Conservation (phyloP, 108 stramenopile genomes). For the Aurantiochytrium sp. region DNA sequence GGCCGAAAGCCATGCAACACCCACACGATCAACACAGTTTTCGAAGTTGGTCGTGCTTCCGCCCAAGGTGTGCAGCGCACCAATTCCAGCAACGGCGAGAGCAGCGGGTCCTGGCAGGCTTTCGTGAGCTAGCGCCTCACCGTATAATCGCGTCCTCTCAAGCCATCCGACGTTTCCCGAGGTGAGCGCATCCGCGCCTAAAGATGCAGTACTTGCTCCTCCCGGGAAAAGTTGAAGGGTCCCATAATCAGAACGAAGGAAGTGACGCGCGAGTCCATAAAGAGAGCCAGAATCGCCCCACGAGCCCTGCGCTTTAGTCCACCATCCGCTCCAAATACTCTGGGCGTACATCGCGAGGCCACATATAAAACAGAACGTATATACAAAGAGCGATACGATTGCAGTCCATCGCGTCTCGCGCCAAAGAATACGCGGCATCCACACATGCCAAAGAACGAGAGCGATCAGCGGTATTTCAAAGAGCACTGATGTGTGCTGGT, state of each 20-base stretch:
- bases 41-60: background rate
- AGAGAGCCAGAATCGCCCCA: constrained; percentile 62
- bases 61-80: background rate
- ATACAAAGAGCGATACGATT: background rate
- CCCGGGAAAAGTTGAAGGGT: constrained; percentile 61
- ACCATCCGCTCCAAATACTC: constrained; percentile 37
- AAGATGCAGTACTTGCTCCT: constrained; percentile 4
- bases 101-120: constrained; percentile 40
- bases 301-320: constrained; percentile 47
- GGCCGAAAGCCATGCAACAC: background rate
- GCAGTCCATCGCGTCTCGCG: background rate
- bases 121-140: background rate
- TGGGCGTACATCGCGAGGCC: constrained; percentile 51
- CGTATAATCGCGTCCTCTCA: background rate
- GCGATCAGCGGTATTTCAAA: constrained; percentile 43
- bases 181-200: background rate
- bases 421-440: background rate
- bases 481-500: constrained; percentile 69
- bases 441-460: constrained; percentile 10
- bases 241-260: constrained; percentile 63
- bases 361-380: constrained; percentile 22
- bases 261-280: constrained; percentile 56
- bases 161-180: background rate
- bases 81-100: constrained; percentile 22
- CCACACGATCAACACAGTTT: constrained; percentile 21